phyloP scores from a whole-genome alignment of 768 basidiomycete species.

The Lentinus brumalis region DNA sequence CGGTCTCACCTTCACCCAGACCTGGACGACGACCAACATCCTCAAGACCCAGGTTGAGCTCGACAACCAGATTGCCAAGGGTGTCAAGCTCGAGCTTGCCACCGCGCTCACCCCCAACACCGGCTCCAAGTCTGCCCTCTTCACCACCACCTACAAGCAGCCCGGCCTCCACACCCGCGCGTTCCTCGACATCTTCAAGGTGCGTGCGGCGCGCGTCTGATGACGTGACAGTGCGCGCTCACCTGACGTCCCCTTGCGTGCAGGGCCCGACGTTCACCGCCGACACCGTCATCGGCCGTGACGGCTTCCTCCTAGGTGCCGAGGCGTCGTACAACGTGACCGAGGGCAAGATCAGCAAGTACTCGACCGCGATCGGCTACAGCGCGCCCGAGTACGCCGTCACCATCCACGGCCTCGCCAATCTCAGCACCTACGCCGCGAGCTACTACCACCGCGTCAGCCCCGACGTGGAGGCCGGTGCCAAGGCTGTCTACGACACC shows the following conservation, averaged over 20 bases:
- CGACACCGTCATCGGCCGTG: conserved; percentile 92
- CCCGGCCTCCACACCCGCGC: conserved; percentile 92
- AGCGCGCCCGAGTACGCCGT: conserved; percentile 96
- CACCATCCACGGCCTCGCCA: conserved; percentile 92
- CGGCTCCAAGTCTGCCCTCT: conserved; percentile 78
- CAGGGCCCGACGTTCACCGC: conserved; percentile 98
- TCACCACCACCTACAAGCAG: conserved; percentile 92
- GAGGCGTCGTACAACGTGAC: conserved; percentile 98
- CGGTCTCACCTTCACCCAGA: conserved; percentile 91
- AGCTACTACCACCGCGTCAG: conserved; percentile 98
- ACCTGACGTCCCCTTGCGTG: conserved; percentile 5
- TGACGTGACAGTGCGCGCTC: conserved; percentile 23
- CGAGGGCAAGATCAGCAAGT: conserved; percentile 88
- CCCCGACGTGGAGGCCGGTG: conserved; percentile 90
- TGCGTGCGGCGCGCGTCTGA: conserved; percentile 36
- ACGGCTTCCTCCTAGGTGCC: conserved; percentile 95
- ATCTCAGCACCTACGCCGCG: conserved; percentile 90
- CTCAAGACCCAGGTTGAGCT: conserved; percentile 92
- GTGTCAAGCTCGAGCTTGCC: conserved; percentile 91
- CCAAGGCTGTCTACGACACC: conserved; percentile 95
- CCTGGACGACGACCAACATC: conserved; percentile 94
- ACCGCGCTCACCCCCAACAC: conserved; percentile 87
- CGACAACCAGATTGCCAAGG: conserved; percentile 96
- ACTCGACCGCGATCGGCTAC: conserved; percentile 91
- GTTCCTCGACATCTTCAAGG: conserved; percentile 92